Evolutionary conservation across 1,284 basidiomycete genomes (phyloP), one percentile per base, ranked within the genome.

Genomic region (Moesziomyces antarcticus): DNA sequence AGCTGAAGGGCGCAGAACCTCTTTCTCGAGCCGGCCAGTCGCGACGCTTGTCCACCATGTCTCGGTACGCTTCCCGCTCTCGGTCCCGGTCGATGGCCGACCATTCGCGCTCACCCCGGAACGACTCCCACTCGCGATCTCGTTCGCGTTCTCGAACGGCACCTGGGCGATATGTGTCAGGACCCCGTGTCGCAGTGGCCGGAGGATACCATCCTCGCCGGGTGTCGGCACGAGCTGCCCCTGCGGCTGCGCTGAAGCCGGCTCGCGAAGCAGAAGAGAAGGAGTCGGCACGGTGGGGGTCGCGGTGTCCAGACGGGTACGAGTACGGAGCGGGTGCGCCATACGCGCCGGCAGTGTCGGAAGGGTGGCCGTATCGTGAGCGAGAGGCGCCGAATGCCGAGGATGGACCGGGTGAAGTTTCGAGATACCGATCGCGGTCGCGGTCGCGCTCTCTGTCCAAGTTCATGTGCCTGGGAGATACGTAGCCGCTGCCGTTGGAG

Each of bases 61-160:
- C 56, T 44, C 60, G 35, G 30, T 64, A 61, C 7, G 47, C 51
- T 7, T 75, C 64, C 24, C 64, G 35, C 3, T 72, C 73, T 14
- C 75, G 40, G 5, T 78, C 75, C 27, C 63, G 25, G 3, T 72
- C 67, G 41, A 68, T 18, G 3, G 43, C 50, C 9, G 55, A 24
- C 55, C 76, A 57, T 11, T 75, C 73, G 25, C 73, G 40, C 6
- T 78, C 46, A 13, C 75, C 75, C 1, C 72, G 59, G 42, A 56
- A 59, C 18, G 56, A 56, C 13, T 68, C 70, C 70, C 70, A 67
- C 21, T 74, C 72, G 40, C 66, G 37, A 2, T 67, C 72, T 2
- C 71, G 65, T 46, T 68, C 71, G 14, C 71, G 59, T 2, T 66
- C 68, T 5, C 68, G 61, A 35, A 40, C 56, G 27, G 65, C 60